phyloP scores from a whole-genome alignment of 306 rosid species.

The Alnus glutinosa region DNA sequence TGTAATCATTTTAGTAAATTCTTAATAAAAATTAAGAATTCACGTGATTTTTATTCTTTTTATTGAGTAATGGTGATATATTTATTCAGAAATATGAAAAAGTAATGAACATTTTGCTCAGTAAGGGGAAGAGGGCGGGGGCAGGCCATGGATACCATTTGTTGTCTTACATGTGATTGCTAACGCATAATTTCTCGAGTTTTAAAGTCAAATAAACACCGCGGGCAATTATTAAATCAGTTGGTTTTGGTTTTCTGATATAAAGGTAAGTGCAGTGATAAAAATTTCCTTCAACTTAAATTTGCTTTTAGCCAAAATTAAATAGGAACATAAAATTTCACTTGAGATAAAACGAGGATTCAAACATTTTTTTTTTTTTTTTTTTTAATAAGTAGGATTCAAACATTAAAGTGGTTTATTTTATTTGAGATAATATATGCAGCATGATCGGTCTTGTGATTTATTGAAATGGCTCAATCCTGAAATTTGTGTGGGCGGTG shows the following conservation, averaged over 20 bases:
- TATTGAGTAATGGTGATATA: conserved; percentile 15
- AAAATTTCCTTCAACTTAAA: conserved; percentile 16
- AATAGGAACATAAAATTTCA: not conserved
- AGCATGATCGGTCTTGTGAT: too few relatives aligned
- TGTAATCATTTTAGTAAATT: too few relatives aligned
- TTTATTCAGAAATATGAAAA: conserved; percentile 15
- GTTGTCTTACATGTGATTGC: not conserved
- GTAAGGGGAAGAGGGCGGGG: not conserved
- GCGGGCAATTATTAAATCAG: not conserved
- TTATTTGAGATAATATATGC: too few relatives aligned
- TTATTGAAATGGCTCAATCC: too few relatives aligned
- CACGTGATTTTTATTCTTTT: too few relatives aligned
- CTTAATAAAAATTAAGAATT: too few relatives aligned
- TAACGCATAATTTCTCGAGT: not conserved
- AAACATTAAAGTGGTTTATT: too few relatives aligned
- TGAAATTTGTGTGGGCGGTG: too few relatives aligned
- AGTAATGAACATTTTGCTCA: not conserved
- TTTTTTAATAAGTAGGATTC: too few relatives aligned
- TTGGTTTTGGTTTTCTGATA: not conserved
- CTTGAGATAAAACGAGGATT: conserved; percentile 28
- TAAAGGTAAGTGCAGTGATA: not conserved
- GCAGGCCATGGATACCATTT: too few relatives aligned
- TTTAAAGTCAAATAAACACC: not conserved
- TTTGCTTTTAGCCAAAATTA: conserved; percentile 15
- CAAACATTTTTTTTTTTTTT: too few relatives aligned